Evolutionary conservation across 345 rosid genomes (phyloP), one percentile per base, ranked within the genome.

Genomic region (Alliaria petiolata): DNA sequence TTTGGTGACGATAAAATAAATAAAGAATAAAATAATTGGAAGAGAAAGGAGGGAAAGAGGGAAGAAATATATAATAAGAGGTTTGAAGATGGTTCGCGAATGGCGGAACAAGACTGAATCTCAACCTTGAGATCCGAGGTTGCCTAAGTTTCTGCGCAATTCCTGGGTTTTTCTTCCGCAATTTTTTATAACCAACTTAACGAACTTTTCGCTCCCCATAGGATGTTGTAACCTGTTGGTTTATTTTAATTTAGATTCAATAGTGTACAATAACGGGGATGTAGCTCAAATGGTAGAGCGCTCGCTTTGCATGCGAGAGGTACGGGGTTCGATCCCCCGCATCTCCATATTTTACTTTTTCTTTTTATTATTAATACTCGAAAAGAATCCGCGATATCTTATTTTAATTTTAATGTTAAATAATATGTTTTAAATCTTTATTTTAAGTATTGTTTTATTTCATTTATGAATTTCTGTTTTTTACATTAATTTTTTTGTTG

Each of bases 201-300:
- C 81, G 64, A 55, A 28, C 72, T 28, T 34, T 56, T n/a, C 35
- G 43, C 38, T 53, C n/a, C 25, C n/a, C n/a, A n/a, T n/a, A n/a
- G n/a, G n/a, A n/a, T n/a, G n/a, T n/a, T n/a, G n/a, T n/a, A n/a
- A n/a, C n/a, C n/a, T n/a, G n/a, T n/a, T n/a, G n/a, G n/a, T n/a
- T n/a, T n/a, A n/a, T 0, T 13, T 17, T 8, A 4, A 17, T 22
- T 22, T 22, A 3, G 1, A 7, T 10, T 5, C 12, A 0, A 1
- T 3, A 4, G 0, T 5, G 0, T 0, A 0, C 3, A 4, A 0
- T 59, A 11, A 16, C 1, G 95, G 95, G 87, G 91, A 77, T 88
- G 97, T 87, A 87, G 93, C 93, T 91, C 97, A 89, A 85, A 86
- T 89, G 95, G 97, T 89, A 85, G 89, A 89, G 95, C 92, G 92